Evolutionary conservation across 2,329 filamentous ascomycete species (phyloP).

Genomic region (Neonectria sp.): DNA sequence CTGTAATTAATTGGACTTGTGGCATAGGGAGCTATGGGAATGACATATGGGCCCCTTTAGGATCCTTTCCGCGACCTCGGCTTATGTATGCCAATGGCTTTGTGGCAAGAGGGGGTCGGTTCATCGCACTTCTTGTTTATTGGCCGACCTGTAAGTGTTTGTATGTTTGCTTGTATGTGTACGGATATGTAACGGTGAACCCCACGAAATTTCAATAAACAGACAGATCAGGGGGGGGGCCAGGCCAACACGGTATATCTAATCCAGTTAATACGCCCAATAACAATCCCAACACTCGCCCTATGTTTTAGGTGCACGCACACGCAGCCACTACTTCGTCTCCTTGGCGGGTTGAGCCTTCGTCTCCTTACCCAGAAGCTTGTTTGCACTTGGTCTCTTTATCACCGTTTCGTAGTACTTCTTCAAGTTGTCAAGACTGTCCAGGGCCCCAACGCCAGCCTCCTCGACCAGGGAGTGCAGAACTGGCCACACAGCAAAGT

Average conservation of each 20-base stretch:
- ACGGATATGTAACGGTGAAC: not conserved
- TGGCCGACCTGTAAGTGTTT: not conserved
- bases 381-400: constrained; percentile 40
- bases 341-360: not conserved
- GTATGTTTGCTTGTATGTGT: not conserved
- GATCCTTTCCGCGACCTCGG: not conserved
- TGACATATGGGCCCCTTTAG: not conserved
- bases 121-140: not conserved
- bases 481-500: constrained; percentile 72
- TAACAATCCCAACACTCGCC: not conserved
- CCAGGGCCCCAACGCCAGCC: constrained; percentile 51
- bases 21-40: constrained; percentile 10
- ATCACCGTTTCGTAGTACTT: constrained; percentile 56
- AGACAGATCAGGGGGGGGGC: no score
- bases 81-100: not conserved
- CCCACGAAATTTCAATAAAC: not conserved
- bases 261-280: constrained; percentile 1
- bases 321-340: not conserved
- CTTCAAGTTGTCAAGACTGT: constrained; percentile 49
- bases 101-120: not conserved
- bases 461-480: constrained; percentile 61
- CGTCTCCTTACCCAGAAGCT: constrained; percentile 39
- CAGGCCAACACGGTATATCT: not conserved
- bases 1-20: constrained; percentile 4
- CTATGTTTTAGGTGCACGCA: not conserved